Percentiles rank a stretch among this genome's conserved stretches.
phyloP scores from a whole-genome alignment of 2,329 filamentous ascomycete species.

The Shiraia sp. region DNA sequence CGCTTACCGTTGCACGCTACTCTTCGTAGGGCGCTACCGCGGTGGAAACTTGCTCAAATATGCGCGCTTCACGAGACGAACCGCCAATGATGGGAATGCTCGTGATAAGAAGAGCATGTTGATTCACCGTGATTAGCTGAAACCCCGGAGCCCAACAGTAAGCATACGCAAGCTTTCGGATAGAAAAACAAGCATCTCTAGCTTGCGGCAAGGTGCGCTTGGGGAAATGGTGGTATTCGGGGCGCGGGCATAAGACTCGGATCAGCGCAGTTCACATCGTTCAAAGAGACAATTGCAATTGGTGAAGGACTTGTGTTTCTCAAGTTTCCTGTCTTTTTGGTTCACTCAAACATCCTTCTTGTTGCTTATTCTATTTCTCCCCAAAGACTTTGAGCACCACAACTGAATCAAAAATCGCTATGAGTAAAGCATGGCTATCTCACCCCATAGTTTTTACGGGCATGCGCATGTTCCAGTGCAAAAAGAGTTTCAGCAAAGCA shows the following conservation, averaged over 20 bases:
- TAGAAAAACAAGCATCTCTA: too few relatives aligned
- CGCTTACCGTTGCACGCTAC: neutral
- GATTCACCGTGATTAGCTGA: neutral
- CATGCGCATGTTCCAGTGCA: conserved; percentile 32
- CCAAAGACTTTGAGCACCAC: too few relatives aligned
- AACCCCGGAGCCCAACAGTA: too few relatives aligned
- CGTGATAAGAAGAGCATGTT: neutral
- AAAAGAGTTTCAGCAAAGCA: conserved; percentile 42
- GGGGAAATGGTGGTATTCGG: too few relatives aligned
- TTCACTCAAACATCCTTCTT: too few relatives aligned
- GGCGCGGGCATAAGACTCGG: too few relatives aligned
- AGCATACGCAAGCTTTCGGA: too few relatives aligned
- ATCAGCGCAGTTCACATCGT: too few relatives aligned
- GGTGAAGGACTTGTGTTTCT: too few relatives aligned
- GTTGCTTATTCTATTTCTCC: too few relatives aligned
- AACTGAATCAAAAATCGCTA: neutral
- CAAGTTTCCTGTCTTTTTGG: neutral
- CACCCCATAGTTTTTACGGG: conserved; percentile 16
- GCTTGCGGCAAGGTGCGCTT: neutral
- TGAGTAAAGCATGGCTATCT: conserved; percentile 18
- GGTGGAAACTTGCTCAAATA: conserved; percentile 18
- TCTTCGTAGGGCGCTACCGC: neutral
- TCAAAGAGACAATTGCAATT: neutral
- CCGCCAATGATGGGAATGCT: conserved; percentile 2
- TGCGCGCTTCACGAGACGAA: conserved; percentile 4